Base-by-base conservation (phyloP, 306 rosid genomes). In the Gleditsia sinensis region DNA sequence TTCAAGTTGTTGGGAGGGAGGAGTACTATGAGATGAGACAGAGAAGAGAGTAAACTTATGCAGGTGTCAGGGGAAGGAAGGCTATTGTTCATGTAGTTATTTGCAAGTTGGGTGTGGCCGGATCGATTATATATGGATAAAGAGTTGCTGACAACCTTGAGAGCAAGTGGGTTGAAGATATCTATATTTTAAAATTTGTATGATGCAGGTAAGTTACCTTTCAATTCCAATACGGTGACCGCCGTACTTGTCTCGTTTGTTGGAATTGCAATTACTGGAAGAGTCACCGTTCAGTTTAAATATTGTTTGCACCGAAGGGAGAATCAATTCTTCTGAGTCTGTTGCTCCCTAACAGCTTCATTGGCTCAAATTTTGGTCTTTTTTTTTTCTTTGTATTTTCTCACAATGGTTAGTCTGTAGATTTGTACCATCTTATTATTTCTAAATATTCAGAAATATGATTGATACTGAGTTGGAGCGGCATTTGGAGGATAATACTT, bases 141-240 rank as follows among this genome's bases (percentile, higher is more conserved):
- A 56, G 45, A 61, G 75, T 53, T 46, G 63, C 67, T 56, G 40
- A 65, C 67, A 43, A 58, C 48, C 64, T 37, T 2, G 65, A 12
- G 28, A 3, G 48, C 83, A 85, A 80, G 62, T 83, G 63, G 84
- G 48, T 20, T 69, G 64, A 51, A 21, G 71, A 34, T 58, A 77
- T 50, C 21, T 37, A 28, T 56, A 66, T 68, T 62, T 24, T 32
- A 67, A 33, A 19, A 27, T 49, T 46, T 42, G 27, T 12, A 58
- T 43, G 74, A 68, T 76, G 72, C 3, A 51, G 78, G 82, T 80
- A 79, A 60, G 69, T 53, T 56, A 73, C 48, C 57, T 12, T 36
- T 74, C 78, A 68, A 17, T 49, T 66, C 13, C 27, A 16, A 10
- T 12, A 25, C 56, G 62, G 55, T 66, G 78, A 78, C 82, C 58